Base-by-base conservation (phyloP, 257 asterid genomes). In the Nicotiana paniculata region DNA sequence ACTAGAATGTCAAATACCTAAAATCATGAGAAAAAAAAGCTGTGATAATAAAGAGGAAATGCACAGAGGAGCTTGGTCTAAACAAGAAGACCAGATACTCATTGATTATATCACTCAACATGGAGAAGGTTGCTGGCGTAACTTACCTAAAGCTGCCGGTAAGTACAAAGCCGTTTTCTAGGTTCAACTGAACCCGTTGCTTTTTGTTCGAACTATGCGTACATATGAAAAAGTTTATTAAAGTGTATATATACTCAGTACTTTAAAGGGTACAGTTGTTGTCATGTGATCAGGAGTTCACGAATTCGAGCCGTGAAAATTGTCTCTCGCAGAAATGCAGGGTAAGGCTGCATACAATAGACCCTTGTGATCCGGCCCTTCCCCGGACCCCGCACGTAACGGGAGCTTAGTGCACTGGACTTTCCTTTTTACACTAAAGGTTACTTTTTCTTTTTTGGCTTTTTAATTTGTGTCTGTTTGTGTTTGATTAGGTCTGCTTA, bases 111-210 rank as follows among this genome's bases (percentile, higher is more conserved):
- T 85, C 37, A 76, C 70, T 37, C 82, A 85, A 59, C 87, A 81
- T 12, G 87, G 87, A 2, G 83, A 67, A 61, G 82, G 83, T 13
- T 76, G 72, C 28, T 85, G 87, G 85, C 65, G 77, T 18, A 26
- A 69, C 39, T 76, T 85, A 3, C 87, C 87, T 5, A 67, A 85
- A 78, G 83, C 82, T 46, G 70, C 87, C 32, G 87, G 87, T 85
- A 35, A 57, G 59, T 59, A n/a, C 5, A 59, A 1, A 66, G 6
- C 0, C 7, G 4, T 17, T 18, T 17, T 3, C 0, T 24, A 6
- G 24, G 3, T 39, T 70, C 57, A 39, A 39, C n/a, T 70, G 11
- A 69, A 39, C 3, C 33, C 12, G 12, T 70, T 5, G 1, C 3
- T 69, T 37, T 69, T 18, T 10, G 13, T 37, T 37, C 21, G 77